phyloP scores from a whole-genome alignment of 2,329 filamentous ascomycete genomes.

The Beauveria australis region DNA sequence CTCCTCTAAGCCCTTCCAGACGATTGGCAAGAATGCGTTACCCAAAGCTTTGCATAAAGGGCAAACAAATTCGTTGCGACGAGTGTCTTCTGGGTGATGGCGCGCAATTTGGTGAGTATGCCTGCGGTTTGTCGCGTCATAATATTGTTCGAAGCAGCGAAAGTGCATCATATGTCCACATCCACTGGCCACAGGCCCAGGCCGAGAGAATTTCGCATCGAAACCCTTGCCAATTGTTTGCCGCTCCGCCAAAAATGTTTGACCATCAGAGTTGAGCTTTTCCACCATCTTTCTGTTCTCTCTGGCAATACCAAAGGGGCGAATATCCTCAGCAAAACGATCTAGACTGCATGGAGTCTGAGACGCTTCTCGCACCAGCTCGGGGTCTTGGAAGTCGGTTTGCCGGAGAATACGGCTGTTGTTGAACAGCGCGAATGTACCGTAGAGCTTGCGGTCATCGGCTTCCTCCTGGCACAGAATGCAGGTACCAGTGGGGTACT shows the following conservation, averaged over 20 bases:
- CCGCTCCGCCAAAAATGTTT: constrained; percentile 63
- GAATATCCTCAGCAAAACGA: constrained; percentile 69
- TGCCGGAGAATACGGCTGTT: constrained; percentile 81
- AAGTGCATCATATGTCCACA: constrained; percentile 99
- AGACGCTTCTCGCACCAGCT: constrained; percentile 76
- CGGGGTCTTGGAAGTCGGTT: constrained; percentile 72
- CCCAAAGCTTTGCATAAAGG: constrained; percentile 94
- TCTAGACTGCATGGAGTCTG: constrained; percentile 76
- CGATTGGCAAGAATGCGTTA: constrained; percentile 87
- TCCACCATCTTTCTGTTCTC: constrained; percentile 73
- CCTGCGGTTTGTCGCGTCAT: constrained; percentile 71
- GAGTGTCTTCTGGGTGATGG: constrained; percentile 78
- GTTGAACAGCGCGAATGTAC: constrained; percentile 83
- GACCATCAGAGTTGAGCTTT: constrained; percentile 66
- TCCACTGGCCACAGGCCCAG: constrained; percentile 77
- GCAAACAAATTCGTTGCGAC: constrained; percentile 84
- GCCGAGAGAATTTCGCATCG: constrained; percentile 54
- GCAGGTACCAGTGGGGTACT: constrained; percentile 86
- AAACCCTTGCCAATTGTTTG: constrained; percentile 88
- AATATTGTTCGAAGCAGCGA: constrained; percentile 87
- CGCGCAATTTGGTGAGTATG: constrained; percentile 90
- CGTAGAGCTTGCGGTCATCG: constrained; percentile 79
- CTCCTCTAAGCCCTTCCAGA: constrained; percentile 90
- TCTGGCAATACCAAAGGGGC: constrained; percentile 84
- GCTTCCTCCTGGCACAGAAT: constrained; percentile 96